These are phyloP conservation scores for Aspergillus hiratsukae DNA, from an alignment of 2,329 filamentous ascomycete species.

Conservation along the genomic window DNA sequence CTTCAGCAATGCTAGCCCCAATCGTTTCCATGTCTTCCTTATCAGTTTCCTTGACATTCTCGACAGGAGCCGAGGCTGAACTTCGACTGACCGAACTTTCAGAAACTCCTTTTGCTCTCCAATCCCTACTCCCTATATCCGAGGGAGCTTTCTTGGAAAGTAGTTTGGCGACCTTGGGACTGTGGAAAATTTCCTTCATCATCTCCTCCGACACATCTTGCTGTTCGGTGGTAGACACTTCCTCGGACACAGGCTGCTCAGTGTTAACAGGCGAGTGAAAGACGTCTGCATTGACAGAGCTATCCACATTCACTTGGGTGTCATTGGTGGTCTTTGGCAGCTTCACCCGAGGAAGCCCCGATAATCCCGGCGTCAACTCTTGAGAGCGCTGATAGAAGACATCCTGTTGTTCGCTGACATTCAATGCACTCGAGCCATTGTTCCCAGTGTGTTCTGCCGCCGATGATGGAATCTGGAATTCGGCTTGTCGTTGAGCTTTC, in stretches of 20 bases:
- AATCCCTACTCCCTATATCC: constrained; percentile 3
- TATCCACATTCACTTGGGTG: constrained; percentile 40
- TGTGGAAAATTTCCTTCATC: constrained; percentile 60
- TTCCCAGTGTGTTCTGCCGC: constrained; percentile 41
- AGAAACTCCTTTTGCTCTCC: background rate
- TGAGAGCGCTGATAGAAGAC: constrained; percentile 53
- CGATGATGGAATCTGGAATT: constrained; percentile 50
- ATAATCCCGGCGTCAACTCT: constrained; percentile 44
- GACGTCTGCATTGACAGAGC: constrained; percentile 52
- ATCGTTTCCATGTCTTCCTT: constrained; percentile 38
- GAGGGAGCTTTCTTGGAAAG: constrained; percentile 44
- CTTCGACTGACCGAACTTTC: background rate
- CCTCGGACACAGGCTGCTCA: constrained; percentile 8
- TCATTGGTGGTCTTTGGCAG: constrained; percentile 51
- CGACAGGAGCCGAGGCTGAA: background rate
- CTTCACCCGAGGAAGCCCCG: constrained; percentile 52
- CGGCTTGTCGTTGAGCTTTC: constrained; percentile 45
- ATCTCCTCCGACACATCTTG: constrained; percentile 54
- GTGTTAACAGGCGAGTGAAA: constrained; percentile 41
- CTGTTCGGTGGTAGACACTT: constrained; percentile 27
- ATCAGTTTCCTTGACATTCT: constrained; percentile 11
- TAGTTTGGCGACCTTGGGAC: constrained; percentile 53
- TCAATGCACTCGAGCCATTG: constrained; percentile 26
- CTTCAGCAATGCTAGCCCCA: constrained; percentile 16
- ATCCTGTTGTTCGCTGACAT: constrained; percentile 53